phyloP scores from a whole-genome alignment of 495 filamentous ascomycete species.

The Lichenothelia convexa region DNA sequence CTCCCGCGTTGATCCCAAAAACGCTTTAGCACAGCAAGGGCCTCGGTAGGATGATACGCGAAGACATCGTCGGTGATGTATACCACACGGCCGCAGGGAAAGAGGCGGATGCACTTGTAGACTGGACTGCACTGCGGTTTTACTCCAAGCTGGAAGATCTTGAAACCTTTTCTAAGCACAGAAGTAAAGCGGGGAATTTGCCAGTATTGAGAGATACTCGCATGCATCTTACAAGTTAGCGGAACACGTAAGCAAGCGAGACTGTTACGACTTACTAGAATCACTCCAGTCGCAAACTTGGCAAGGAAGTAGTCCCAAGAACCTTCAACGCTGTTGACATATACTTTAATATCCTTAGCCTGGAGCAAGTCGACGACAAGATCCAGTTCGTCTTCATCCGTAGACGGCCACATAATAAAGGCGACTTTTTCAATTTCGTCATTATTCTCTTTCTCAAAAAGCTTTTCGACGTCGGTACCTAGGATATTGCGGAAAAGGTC shows the following conservation, averaged over 20 bases:
- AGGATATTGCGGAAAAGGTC: too few species aligned
- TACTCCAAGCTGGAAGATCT: not conserved
- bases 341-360: not conserved
- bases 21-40: not conserved
- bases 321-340: not conserved
- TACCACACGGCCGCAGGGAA: slow-evolving; percentile 9
- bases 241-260: too few species aligned
- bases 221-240: not conserved
- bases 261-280: not conserved
- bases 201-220: not conserved
- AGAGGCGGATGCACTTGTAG: slow-evolving; percentile 7
- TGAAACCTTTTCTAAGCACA: not conserved
- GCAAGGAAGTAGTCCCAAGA: not conserved
- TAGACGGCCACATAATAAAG: too few species aligned
- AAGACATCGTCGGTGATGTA: slow-evolving; percentile 16
- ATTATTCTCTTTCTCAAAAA: too few species aligned
- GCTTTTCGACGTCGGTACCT: too few species aligned
- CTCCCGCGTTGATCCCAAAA: not conserved
- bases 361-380: not conserved
- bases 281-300: not conserved
- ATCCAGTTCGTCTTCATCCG: not conserved
- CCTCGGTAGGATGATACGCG: slow-evolving; percentile 5
- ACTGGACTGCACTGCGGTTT: not conserved
- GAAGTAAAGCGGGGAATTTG: not conserved
- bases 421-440: too few species aligned